These are phyloP conservation scores for Solanum hybrid DNA, from an alignment of 305 asterid species.

Conservation along the genomic window DNA sequence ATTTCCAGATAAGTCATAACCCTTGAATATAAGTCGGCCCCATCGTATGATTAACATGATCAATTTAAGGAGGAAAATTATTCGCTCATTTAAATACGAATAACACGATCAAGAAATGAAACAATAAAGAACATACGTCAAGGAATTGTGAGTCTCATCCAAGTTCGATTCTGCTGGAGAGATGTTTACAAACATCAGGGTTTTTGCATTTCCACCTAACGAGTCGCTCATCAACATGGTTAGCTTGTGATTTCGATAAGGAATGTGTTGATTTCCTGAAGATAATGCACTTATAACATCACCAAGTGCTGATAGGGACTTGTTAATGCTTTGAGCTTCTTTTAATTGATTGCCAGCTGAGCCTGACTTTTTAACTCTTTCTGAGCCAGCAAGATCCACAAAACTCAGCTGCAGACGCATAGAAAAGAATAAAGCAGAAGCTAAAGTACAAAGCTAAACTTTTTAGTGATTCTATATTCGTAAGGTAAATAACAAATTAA, in stretches of 20 bases:
- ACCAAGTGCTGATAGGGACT: slow-evolving; percentile 95
- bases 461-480: background rate
- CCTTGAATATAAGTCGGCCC: background rate
- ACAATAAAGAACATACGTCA: slow-evolving; percentile 34
- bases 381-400: slow-evolving; percentile 98
- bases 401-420: slow-evolving; percentile 66
- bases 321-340: slow-evolving; percentile 96
- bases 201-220: slow-evolving; percentile 93
- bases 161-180: slow-evolving; percentile 91
- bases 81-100: background rate
- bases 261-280: slow-evolving; percentile 77
- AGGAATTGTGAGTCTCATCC: slow-evolving; percentile 93
- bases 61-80: background rate
- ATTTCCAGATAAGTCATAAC: background rate
- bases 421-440: slow-evolving; percentile 3
- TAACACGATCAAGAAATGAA: background rate
- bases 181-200: slow-evolving; percentile 84
- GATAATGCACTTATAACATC: slow-evolving; percentile 89
- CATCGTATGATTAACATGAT: background rate
- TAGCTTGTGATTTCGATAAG: slow-evolving; percentile 92
- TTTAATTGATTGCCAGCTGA: slow-evolving; percentile 77
- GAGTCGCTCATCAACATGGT: slow-evolving; percentile 99
- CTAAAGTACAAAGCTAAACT: background rate
- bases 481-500: background rate
- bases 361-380: slow-evolving; percentile 87